phyloP scores from a whole-genome alignment of 2,329 filamentous ascomycete species.

The Trichophyton rubrum region DNA sequence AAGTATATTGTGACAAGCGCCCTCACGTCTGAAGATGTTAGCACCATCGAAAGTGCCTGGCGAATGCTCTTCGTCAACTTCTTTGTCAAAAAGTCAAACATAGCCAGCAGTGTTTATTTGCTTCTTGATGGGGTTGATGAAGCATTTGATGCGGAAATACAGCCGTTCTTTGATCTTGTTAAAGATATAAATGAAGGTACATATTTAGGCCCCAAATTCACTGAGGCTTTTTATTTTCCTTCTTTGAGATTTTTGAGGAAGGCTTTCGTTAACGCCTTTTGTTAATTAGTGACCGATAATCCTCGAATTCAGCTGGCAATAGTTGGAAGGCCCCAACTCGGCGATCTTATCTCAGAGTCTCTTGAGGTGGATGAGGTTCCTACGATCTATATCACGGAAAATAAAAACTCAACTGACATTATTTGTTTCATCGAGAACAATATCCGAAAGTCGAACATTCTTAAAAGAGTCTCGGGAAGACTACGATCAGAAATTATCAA shows the following conservation, averaged over 20 bases:
- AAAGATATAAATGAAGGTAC: constrained; percentile 16
- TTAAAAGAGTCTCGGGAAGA: constrained; percentile 24
- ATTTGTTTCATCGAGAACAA: constrained; percentile 32
- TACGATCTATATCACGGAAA: constrained; percentile 33
- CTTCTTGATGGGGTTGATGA: constrained; percentile 40
- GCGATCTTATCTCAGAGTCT: constrained; percentile 23
- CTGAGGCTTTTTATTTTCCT: too few species aligned
- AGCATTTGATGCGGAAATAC: constrained; percentile 28
- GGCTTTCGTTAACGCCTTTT: neutral
- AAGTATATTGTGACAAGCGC: constrained; percentile 29
- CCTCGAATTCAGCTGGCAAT: constrained; percentile 29
- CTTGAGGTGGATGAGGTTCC: constrained; percentile 19
- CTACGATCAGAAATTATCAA: constrained; percentile 26
- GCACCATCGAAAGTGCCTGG: constrained; percentile 35
- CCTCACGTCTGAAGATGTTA: constrained; percentile 29
- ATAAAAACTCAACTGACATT: constrained; percentile 35
- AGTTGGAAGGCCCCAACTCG: constrained; percentile 33
- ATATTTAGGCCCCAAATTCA: neutral
- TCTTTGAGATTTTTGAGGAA: neutral
- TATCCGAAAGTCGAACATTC: constrained; percentile 29
- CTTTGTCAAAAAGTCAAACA: constrained; percentile 22
- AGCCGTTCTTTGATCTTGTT: constrained; percentile 28
- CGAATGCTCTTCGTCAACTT: constrained; percentile 32
- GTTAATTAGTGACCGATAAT: constrained; percentile 1
- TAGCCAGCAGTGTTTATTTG: constrained; percentile 30